Base-by-base conservation (phyloP, 2,329 filamentous ascomycete genomes). In the Penicillium sclerotigenum region DNA sequence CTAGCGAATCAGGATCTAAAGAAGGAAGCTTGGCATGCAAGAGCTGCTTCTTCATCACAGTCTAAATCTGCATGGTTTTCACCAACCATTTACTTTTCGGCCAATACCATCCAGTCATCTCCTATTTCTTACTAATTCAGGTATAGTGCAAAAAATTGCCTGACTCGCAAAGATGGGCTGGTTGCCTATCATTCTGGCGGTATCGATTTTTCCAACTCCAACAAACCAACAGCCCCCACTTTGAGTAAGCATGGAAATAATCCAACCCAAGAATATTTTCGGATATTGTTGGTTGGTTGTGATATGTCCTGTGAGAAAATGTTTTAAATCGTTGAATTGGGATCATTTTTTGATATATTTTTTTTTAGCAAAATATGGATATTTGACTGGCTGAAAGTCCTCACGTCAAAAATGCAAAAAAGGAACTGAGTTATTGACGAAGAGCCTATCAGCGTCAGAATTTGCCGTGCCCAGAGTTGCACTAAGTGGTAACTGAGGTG, bases 21-120 rank as follows among this genome's bases (percentile, higher is more conserved):
- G 11, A 47, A 3, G 7, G 62, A 66, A 66, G 63, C 63, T 66
- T 66, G 63, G 63, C 63, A 63, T 63, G 60, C 62, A 63, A 28
- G 10, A 47, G 29, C 36, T 20, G n/a, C 52, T 26, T 26, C 45
- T 33, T 34, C 18, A 29, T 54, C 52, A 54, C 52, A 37, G n/a
- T 38, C 20, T 13, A 42, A 47, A 37, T 34, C 49, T 48, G 34
- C 51, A 53, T 34, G 34, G 43, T 26, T 16, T 26, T 33, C 42
- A 36, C 49, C 31, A 41, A 28, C 34, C 29, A 40, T 43, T 43
- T 18, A 43, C 9, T 18, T 26, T 29, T 47, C 20, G 14, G 14
- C 45, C 18, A 33, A 47, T 43, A 16, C 22, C 22, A 38, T 24
- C 28, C 42, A 46, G 13, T 46, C 28, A 1, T 18, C n/a, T 31